phyloP scores from a whole-genome alignment of 176 grass and related monocot species.

The Ensete glaucum region DNA sequence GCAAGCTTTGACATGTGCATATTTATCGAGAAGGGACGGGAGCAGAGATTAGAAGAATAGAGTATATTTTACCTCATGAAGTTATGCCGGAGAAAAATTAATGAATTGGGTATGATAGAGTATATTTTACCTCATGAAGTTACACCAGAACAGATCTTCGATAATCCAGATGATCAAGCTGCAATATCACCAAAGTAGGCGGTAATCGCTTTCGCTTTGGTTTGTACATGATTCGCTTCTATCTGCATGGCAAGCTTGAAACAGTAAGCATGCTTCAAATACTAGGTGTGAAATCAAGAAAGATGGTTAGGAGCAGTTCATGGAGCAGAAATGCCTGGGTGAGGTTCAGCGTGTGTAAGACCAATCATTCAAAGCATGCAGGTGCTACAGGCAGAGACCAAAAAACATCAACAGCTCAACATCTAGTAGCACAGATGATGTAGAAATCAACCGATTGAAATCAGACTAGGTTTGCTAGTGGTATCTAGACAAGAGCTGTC shows the following conservation, averaged over 20 bases:
- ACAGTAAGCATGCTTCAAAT: neutral
- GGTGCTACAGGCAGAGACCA: neutral
- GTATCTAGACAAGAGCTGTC: neutral
- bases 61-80: neutral
- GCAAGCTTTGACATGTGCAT: too few relatives aligned
- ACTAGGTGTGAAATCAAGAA: neutral
- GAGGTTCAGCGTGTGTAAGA: too few relatives aligned
- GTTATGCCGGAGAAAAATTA: neutral
- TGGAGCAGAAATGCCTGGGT: neutral
- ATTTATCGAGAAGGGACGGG: too few relatives aligned
- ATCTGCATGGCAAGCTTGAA: slow-evolving; percentile 16
- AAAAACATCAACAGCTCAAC: neutral
- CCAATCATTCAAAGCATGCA: neutral
- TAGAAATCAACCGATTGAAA: neutral
- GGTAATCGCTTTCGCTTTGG: slow-evolving; percentile 43
- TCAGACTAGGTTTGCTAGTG: neutral
- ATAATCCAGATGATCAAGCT: neutral
- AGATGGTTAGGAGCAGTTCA: neutral
- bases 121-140: neutral
- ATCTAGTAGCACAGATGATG: neutral
- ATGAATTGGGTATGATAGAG: neutral
- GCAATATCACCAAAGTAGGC: slow-evolving; percentile 36
- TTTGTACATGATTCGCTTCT: slow-evolving; percentile 34
- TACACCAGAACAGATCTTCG: neutral
- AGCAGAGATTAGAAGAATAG: neutral